Base-by-base conservation (phyloP, 2,329 filamentous ascomycete species). In the Eutypella sp. region DNA sequence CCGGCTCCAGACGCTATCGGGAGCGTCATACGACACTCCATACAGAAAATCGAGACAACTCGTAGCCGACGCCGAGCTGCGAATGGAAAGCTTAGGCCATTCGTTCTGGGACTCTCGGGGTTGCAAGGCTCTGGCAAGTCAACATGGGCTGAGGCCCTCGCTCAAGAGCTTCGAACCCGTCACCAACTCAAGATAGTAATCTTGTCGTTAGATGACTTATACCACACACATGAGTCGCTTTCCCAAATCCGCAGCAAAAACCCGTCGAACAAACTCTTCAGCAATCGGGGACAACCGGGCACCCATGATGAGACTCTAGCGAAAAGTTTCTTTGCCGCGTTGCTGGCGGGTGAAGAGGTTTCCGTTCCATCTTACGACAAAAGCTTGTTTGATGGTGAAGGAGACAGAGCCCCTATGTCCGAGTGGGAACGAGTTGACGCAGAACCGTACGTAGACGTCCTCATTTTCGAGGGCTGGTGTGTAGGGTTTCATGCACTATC, bases 391-490 rank as follows among this genome's bases (percentile, higher is more conserved):
- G 23, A 40, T 23, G 38, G 38, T 20, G 38, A 40, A 22, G 38
- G 38, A 40, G 38, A 40, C 19, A 19, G 38, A 22, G 38, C 23
- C 13, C 38, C 38, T 13, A 23, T 22, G 13, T 19, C 18, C 19
- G 38, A 40, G 38, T 40, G 38, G 38, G 19, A 40, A 40, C 18
- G 7, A 15, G 38, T 40, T 13, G 18, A n/a, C 13, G 19, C 15
- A 15, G 38, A 40, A 16, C 38, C 38, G 15, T 20, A n/a, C 13
- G 38, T 40, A 13, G 38, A 40, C 19, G 23, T 40, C 19, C 15
- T 40, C 38, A 40, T 40, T 15, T 40, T 40, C 19, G 38, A 40
- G 23, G 38, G 38, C 18, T 40, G 38, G 38, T 40, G 38, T 40
- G 13, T 40, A 23, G 38, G 38, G 5, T 40, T 40, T 15, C 18